Percentiles rank a stretch among this genome's conserved stretches.
Evolutionary conservation across 768 basidiomycete genomes (phyloP).

Genomic region (Boletus vermiculosoides): DNA sequence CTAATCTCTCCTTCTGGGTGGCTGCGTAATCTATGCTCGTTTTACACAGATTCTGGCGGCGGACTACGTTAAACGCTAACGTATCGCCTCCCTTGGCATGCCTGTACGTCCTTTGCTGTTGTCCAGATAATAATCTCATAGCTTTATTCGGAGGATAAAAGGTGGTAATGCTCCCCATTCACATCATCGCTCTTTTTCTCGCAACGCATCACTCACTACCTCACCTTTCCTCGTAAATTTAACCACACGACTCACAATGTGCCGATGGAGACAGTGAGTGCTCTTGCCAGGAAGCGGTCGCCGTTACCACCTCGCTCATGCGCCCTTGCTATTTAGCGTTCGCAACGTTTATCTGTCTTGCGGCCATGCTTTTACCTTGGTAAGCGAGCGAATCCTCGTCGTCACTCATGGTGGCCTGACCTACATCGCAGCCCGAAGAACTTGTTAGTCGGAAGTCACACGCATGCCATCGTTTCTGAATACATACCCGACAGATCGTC

Average conservation of each 20-base stretch:
- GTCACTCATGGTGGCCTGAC: slow-evolving; percentile 5
- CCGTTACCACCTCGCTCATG: slow-evolving; percentile 1
- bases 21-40: slow-evolving; percentile 30
- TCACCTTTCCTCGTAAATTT: background rate
- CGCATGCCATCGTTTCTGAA: slow-evolving; percentile 9
- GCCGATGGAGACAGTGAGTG: slow-evolving; percentile 54
- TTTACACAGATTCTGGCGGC: slow-evolving; percentile 24
- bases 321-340: slow-evolving; percentile 33
- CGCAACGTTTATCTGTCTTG: slow-evolving; percentile 49
- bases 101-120: slow-evolving; percentile 21
- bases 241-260: slow-evolving; percentile 38
- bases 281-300: background rate
- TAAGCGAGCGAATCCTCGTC: slow-evolving; percentile 23
- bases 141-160: slow-evolving; percentile 28
- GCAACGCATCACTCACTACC: slow-evolving; percentile 2
- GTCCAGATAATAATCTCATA: slow-evolving; percentile 26
- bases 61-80: slow-evolving; percentile 23
- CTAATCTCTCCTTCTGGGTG: slow-evolving; percentile 24
- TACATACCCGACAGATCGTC: slow-evolving; percentile 36
- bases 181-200: slow-evolving; percentile 6
- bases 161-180: slow-evolving; percentile 11
- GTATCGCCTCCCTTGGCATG: slow-evolving; percentile 20
- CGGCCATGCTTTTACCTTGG: slow-evolving; percentile 45
- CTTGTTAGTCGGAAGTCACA: slow-evolving; percentile 23
- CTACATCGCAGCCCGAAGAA: slow-evolving; percentile 36